phyloP scores from a whole-genome alignment of 345 rosid genomes.

The Citrus unshiu region DNA sequence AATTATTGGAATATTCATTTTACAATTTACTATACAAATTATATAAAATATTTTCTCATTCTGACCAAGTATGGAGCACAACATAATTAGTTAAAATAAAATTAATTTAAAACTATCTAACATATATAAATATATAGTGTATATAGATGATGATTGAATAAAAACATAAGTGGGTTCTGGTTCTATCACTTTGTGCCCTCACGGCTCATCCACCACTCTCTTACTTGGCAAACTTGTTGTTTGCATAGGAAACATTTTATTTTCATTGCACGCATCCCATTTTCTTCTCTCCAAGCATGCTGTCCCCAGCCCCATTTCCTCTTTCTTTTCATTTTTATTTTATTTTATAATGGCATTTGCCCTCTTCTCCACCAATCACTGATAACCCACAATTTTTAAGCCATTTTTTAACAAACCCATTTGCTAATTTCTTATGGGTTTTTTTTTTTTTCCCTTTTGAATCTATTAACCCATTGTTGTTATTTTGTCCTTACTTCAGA shows the following conservation, averaged over 20 bases:
- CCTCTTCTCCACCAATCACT: slow-evolving; percentile 23
- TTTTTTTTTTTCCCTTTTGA: background rate
- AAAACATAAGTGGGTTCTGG: slow-evolving; percentile 53
- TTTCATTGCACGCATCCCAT: slow-evolving; percentile 29
- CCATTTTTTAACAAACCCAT: slow-evolving; percentile 15
- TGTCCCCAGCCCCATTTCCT: slow-evolving; percentile 18
- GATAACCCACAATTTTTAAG: background rate
- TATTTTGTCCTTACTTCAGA: background rate
- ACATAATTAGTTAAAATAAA: background rate
- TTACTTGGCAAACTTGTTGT: slow-evolving; percentile 48
- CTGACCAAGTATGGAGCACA: slow-evolving; percentile 39
- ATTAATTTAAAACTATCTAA: no score
- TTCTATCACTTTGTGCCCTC: slow-evolving; percentile 42
- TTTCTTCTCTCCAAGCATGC: slow-evolving; percentile 37
- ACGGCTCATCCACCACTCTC: slow-evolving; percentile 39
- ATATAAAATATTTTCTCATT: slow-evolving; percentile 13
- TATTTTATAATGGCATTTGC: background rate
- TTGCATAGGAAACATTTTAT: slow-evolving; percentile 52
- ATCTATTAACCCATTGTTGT: background rate
- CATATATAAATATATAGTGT: slow-evolving; percentile 1
- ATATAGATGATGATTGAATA: slow-evolving; percentile 50
- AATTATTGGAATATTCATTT: background rate
- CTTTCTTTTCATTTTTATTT: background rate
- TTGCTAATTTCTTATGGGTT: slow-evolving; percentile 8
- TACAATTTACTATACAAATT: slow-evolving; percentile 11